Evolutionary conservation across 768 basidiomycete genomes (phyloP).

Genomic region (Xanthoconium stramineum): DNA sequence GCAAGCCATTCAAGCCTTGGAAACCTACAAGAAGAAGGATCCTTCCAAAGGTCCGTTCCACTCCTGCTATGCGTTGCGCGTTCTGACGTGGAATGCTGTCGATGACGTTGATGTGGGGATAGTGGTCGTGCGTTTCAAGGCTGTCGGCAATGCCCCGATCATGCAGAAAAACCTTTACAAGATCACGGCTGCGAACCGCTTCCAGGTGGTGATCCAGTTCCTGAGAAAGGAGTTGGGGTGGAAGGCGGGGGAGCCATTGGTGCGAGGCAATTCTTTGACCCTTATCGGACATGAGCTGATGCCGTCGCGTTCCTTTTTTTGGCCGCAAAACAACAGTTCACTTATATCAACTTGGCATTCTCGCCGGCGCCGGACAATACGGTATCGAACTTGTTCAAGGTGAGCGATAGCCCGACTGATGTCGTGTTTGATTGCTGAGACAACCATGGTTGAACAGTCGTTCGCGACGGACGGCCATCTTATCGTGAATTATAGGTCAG

Average conservation of each 20-base stretch:
- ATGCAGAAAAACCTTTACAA: constrained; percentile 99
- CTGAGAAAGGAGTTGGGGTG: constrained; percentile 84
- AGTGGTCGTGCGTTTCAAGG: constrained; percentile 98
- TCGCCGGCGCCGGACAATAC: constrained; percentile 76
- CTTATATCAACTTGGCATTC: constrained; percentile 76
- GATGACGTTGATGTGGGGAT: background rate
- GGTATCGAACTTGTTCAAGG: constrained; percentile 68
- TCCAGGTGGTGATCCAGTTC: constrained; percentile 94
- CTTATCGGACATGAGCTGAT: background rate
- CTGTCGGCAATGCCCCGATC: constrained; percentile 95
- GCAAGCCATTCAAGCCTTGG: constrained; percentile 69
- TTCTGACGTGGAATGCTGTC: background rate
- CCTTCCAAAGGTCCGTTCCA: constrained; percentile 59
- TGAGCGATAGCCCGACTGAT: constrained; percentile 20
- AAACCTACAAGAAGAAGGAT: constrained; percentile 86
- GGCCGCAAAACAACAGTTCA: constrained; percentile 41
- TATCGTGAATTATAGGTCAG: constrained; percentile 88
- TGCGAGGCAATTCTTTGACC: constrained; percentile 33
- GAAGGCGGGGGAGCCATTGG: constrained; percentile 83
- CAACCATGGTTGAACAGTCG: constrained; percentile 44
- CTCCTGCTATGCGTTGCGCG: background rate
- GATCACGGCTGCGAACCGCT: constrained; percentile 90
- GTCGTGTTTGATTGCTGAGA: constrained; percentile 1
- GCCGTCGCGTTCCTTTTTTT: constrained; percentile 16
- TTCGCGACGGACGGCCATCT: constrained; percentile 86